phyloP scores from a whole-genome alignment of 139 green algal genomes.

The Pseudopediastrum boryanum region DNA sequence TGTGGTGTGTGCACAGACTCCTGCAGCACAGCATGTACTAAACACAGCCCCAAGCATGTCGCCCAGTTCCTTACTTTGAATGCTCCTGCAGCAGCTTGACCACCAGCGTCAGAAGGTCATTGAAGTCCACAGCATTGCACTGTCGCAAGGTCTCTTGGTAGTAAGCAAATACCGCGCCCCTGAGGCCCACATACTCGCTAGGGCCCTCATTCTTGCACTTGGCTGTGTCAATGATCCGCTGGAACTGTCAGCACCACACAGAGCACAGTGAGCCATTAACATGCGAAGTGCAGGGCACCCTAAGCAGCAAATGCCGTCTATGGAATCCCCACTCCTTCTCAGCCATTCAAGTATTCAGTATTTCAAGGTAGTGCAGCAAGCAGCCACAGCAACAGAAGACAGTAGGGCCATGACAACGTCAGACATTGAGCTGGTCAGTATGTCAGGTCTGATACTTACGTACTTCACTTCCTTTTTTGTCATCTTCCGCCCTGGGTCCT shows the following conservation, averaged over 20 bases:
- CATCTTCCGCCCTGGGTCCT: neutral
- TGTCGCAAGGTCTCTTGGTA: neutral
- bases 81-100: slow-evolving; percentile 8
- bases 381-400: no score
- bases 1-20: neutral
- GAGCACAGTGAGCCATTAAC: no score
- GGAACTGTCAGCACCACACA: neutral
- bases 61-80: neutral
- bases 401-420: no score
- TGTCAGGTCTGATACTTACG: neutral
- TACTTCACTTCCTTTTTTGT: slow-evolving; percentile 5
- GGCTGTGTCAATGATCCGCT: slow-evolving; percentile 1
- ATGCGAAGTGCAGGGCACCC: no score
- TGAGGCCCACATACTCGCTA: neutral
- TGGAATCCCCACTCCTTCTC: no score
- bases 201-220: neutral
- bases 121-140: slow-evolving; percentile 44
- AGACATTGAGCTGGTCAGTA: no score
- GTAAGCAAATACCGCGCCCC: neutral
- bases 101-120: slow-evolving; percentile 39
- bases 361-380: no score
- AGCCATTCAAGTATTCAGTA: no score
- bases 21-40: neutral
- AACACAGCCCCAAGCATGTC: neutral
- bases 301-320: no score